Percentiles rank a stretch among this genome's conserved stretches.
These are phyloP conservation scores for Rhynchospora tenuis DNA, from an alignment of 176 grass and related monocot genomes.

Conservation along the genomic window DNA sequence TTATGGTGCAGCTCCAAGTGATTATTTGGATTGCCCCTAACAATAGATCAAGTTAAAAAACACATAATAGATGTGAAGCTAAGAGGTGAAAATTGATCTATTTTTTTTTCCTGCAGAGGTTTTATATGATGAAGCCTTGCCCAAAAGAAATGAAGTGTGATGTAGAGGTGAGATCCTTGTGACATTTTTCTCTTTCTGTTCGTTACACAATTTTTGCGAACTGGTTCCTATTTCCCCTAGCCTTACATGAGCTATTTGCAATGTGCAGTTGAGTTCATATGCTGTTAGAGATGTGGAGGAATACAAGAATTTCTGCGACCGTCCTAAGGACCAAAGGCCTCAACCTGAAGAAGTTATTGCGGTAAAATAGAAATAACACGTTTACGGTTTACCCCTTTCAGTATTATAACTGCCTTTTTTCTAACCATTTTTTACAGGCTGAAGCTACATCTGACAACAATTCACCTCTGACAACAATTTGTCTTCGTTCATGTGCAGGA, in stretches of 20 bases:
- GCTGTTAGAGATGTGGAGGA: slow-evolving; percentile 93
- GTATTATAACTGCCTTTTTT: not conserved
- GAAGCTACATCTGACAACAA: not conserved
- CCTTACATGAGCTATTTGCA: slow-evolving; percentile 25
- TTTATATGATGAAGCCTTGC: slow-evolving; percentile 98
- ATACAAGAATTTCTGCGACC: slow-evolving; percentile 95
- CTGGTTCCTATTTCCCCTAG: not conserved
- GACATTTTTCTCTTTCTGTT: not conserved
- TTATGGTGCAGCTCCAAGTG: not conserved
- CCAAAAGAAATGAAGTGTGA: slow-evolving; percentile 97
- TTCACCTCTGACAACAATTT: not conserved
- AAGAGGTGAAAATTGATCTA: slow-evolving; percentile 15
- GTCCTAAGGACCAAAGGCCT: slow-evolving; percentile 67
- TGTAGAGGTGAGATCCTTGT: slow-evolving; percentile 63
- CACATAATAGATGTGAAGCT: not conserved
- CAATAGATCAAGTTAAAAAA: not conserved
- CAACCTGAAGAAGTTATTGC: slow-evolving; percentile 94
- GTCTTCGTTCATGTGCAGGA: slow-evolving; percentile 51
- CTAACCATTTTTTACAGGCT: not conserved
- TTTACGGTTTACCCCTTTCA: slow-evolving; percentile 19
- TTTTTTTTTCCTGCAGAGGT: slow-evolving; percentile 58
- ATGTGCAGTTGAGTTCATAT: slow-evolving; percentile 86
- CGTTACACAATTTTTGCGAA: not conserved
- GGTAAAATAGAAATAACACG: slow-evolving; percentile 41
- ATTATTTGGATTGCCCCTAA: not conserved